Evolutionary conservation across 371 early-diverging fungal species (phyloP).

Genomic region (Fennellomyces sp.): DNA sequence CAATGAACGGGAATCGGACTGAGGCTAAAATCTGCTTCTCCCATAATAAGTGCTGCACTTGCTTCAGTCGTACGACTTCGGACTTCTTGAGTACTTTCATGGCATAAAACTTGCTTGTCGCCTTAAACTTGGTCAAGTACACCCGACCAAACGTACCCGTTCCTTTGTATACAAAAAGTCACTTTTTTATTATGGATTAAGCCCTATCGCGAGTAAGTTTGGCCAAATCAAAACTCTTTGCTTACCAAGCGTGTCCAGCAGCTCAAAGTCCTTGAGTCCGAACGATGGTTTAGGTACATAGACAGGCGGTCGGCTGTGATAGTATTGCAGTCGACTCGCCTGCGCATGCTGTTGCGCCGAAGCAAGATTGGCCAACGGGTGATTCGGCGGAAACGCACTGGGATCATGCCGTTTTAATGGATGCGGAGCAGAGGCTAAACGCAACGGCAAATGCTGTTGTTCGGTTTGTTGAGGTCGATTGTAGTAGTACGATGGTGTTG

Average conservation of each 20-base stretch:
- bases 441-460: conserved; percentile 9
- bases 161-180: conserved; percentile 11
- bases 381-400: conserved; percentile 20
- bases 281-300: conserved; percentile 20
- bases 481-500: not conserved
- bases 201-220: not conserved
- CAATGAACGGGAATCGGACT: conserved; percentile 93
- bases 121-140: conserved; percentile 72
- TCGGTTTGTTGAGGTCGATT: not conserved
- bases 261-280: conserved; percentile 20
- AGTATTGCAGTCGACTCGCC: conserved; percentile 15
- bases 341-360: conserved; percentile 18
- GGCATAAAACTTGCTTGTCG: conserved; percentile 79
- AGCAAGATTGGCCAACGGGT: conserved; percentile 19
- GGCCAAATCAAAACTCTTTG: not conserved
- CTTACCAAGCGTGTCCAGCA: conserved; percentile 24
- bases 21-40: conserved; percentile 93
- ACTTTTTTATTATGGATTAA: not conserved
- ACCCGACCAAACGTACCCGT: conserved; percentile 93
- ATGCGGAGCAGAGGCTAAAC: conserved; percentile 15
- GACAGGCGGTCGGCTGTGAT: conserved; percentile 21
- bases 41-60: conserved; percentile 95
- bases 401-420: conserved; percentile 14
- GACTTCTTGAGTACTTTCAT: conserved; percentile 94
- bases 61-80: conserved; percentile 91